Percentiles rank a stretch among this genome's conserved stretches.
Conservation (phyloP, 768 basidiomycete species). For the Russula foetens region DNA sequence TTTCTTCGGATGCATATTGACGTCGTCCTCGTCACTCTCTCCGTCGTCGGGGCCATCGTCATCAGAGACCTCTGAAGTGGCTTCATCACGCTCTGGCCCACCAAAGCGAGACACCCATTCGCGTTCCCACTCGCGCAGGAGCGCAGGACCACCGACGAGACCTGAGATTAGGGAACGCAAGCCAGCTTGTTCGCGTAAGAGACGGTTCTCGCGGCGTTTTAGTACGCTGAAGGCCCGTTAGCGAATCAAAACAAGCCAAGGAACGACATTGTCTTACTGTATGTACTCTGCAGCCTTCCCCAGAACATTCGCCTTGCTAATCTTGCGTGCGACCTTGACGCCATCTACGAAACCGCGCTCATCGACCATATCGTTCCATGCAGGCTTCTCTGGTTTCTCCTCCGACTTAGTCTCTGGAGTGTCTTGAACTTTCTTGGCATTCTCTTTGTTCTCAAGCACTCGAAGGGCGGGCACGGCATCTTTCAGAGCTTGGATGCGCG, state of each 20-base stretch:
- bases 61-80: constrained; percentile 32
- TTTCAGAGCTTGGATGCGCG: constrained; percentile 73
- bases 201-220: constrained; percentile 65
- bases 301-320: constrained; percentile 84
- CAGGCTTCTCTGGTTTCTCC: constrained; percentile 4
- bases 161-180: constrained; percentile 59
- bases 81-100: constrained; percentile 64
- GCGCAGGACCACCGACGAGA: constrained; percentile 64
- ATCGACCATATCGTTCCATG: constrained; percentile 52
- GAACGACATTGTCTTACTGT: constrained; percentile 30
- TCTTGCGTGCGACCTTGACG: constrained; percentile 86
- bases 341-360: constrained; percentile 84
- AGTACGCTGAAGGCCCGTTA: constrained; percentile 43
- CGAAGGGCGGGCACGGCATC: constrained; percentile 79
- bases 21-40: constrained; percentile 32
- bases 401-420: neutral
- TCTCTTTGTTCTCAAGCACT: constrained; percentile 52
- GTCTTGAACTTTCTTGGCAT: constrained; percentile 24
- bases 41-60: constrained; percentile 46
- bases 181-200: constrained; percentile 70
- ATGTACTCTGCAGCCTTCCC: constrained; percentile 92
- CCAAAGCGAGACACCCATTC: constrained; percentile 71
- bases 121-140: constrained; percentile 68
- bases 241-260: neutral
- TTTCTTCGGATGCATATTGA: constrained; percentile 52